Evolutionary conservation across 2,329 filamentous ascomycete species (phyloP).

Genomic region (Clonostachys rosea): DNA sequence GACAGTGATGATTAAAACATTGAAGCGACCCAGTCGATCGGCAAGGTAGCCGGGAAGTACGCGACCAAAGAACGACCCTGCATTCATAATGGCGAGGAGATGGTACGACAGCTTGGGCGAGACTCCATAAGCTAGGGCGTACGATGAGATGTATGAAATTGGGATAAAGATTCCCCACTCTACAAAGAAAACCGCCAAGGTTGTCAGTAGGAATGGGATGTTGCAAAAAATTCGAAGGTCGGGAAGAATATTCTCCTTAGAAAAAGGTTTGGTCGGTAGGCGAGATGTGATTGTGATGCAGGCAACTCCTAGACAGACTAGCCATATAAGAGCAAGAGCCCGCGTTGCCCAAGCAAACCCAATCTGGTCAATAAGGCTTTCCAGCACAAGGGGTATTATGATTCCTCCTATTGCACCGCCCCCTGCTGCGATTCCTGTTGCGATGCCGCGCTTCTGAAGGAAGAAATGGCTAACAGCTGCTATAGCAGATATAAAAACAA

Average conservation of each 20-base stretch:
- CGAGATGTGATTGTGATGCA: neutral
- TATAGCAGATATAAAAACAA: neutral
- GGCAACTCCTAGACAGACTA: too few species aligned
- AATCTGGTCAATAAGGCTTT: neutral
- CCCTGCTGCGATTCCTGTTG: constrained; percentile 48
- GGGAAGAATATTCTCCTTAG: too few species aligned
- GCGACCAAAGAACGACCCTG: constrained; percentile 53
- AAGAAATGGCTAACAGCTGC: constrained; percentile 50
- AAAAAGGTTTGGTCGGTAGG: too few species aligned
- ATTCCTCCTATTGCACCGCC: constrained; percentile 50
- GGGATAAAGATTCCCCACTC: constrained; percentile 42
- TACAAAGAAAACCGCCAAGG: too few species aligned
- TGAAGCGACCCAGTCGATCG: constrained; percentile 52
- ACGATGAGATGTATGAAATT: constrained; percentile 56
- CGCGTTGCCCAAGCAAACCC: constrained; percentile 3
- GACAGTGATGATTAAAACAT: constrained; percentile 27
- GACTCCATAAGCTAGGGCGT: constrained; percentile 49
- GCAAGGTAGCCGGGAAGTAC: constrained; percentile 54
- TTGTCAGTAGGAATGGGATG: too few species aligned
- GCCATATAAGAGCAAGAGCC: neutral
- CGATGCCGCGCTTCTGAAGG: constrained; percentile 43
- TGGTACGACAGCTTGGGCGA: constrained; percentile 57
- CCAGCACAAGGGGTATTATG: constrained; percentile 3
- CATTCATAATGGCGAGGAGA: constrained; percentile 64
- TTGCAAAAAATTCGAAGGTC: too few species aligned